Evolutionary conservation across 2,329 filamentous ascomycete species (phyloP), one percentile per base, ranked within the genome.

Genomic region (Basipetospora chlamydospora): DNA sequence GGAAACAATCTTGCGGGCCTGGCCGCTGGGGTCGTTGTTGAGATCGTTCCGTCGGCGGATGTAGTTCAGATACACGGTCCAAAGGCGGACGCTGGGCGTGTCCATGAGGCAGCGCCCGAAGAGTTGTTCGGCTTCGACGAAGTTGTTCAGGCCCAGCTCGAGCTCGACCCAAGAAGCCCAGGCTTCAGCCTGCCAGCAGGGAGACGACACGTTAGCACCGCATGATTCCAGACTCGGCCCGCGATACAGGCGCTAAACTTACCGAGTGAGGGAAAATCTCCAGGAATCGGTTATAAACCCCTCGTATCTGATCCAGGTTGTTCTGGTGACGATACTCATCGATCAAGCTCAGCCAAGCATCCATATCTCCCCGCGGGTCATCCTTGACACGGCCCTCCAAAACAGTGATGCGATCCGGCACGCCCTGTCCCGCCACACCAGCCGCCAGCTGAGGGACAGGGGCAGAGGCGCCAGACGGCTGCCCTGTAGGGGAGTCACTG

Each of bases 21-120:
- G 66, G 15, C 84, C 84, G 26, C 71, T 73, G 1, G 78, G 65
- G 52, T 96, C 90, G 49, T 80, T 85, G 37, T 52, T 63, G 41
- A 96, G 64, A 45, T 93, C 88, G 56, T 95, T 90, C 44, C 84
- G 74, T 33, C 90, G 80, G 37, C 90, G 84, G 43, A 96, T 83
- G 54, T 96, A 95, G 57, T 95, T 86, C 42, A 98, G 74, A 54
- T 98, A 98, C 22, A 86, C 73, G 6, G 81, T 85, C 85, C 87
- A 98, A 15, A 98, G 70, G 42, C 81, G 73, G 26, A 96, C 80
- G 52, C 88, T 83, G 9, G 83, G 79, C 15, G 90, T 78, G 7
- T 72, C 72, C 46, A 85, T 68, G 26, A 98, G 71, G 22, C 81
- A 86, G 46, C 76, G 73, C 44, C 74, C 76, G 55, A 98, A 94